A percentile compares a stretch with the other conserved stretches of the same genome.
Conservation (phyloP, 1,284 basidiomycete genomes). For the Cutaneotrichosporon sp. region DNA sequence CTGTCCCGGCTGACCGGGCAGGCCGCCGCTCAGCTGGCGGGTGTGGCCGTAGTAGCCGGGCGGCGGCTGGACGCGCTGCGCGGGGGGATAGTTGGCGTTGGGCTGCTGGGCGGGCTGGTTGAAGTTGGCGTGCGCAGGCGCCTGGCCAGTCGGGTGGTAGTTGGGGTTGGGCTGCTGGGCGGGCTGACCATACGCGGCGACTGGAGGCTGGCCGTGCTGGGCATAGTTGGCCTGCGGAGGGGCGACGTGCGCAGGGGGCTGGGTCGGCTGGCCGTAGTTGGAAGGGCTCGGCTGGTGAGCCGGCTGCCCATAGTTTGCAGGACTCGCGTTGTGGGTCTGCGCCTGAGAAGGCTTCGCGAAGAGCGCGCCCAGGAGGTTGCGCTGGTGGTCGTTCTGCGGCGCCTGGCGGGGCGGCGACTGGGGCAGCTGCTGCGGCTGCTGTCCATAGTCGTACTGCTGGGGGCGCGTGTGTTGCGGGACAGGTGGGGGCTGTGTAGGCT, state of each 20-base stretch:
- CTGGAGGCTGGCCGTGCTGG: background rate
- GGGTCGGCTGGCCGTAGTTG: no score
- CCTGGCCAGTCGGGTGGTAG: background rate
- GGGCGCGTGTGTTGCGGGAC: background rate
- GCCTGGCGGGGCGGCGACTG: background rate
- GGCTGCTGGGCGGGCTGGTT: slow-evolving; percentile 6
- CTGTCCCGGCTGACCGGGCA: slow-evolving; percentile 3
- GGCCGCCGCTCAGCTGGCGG: background rate
- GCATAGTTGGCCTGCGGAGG: background rate
- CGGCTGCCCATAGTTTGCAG: background rate
- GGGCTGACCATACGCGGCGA: background rate
- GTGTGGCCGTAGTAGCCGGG: background rate
- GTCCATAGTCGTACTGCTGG: background rate
- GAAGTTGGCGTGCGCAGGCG: background rate
- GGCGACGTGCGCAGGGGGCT: no score
- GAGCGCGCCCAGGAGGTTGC: slow-evolving; percentile 17
- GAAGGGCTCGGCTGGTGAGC: background rate
- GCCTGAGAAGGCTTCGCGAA: slow-evolving; percentile 2
- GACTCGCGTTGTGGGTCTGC: background rate
- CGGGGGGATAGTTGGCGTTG: background rate
- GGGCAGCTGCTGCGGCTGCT: background rate
- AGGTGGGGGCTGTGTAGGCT: background rate
- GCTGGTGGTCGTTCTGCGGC: slow-evolving; percentile 16
- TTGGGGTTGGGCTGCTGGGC: background rate
- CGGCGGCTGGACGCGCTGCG: background rate